A percentile compares a stretch with the other conserved stretches of the same genome.
These are phyloP conservation scores for Parascedosporium putredinis DNA, from an alignment of 2,329 filamentous ascomycete species.

Conservation along the genomic window DNA sequence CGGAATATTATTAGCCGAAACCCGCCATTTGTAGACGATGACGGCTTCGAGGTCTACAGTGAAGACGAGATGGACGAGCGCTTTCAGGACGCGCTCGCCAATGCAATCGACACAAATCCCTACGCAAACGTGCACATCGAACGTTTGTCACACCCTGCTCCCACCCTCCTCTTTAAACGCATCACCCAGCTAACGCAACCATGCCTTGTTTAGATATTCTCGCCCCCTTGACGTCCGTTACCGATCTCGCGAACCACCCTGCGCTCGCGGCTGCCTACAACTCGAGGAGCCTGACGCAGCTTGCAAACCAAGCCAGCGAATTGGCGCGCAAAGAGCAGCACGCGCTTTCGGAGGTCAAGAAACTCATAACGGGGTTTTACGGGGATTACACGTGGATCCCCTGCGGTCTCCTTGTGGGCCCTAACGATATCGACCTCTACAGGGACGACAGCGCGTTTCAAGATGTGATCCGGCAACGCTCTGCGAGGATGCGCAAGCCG, in stretches of 20 bases:
- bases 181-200: slow-evolving; percentile 14
- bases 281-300: slow-evolving; percentile 60
- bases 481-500: not conserved
- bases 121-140: slow-evolving; percentile 64
- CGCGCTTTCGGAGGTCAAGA: slow-evolving; percentile 64
- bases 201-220: slow-evolving; percentile 48
- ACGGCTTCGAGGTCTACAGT: slow-evolving; percentile 66
- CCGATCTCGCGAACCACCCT: slow-evolving; percentile 64
- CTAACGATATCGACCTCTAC: slow-evolving; percentile 40
- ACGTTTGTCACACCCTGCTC: slow-evolving; percentile 39
- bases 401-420: slow-evolving; percentile 45
- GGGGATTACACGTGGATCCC: slow-evolving; percentile 64
- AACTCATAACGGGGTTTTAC: slow-evolving; percentile 60
- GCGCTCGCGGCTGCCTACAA: slow-evolving; percentile 65
- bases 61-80: slow-evolving; percentile 59
- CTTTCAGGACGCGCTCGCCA: slow-evolving; percentile 47
- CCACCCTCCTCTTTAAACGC: not conserved
- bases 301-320: slow-evolving; percentile 57
- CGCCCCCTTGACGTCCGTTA: slow-evolving; percentile 63
- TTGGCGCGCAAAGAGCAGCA: slow-evolving; percentile 67
- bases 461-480: not conserved
- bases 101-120: slow-evolving; percentile 61
- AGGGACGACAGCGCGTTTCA: slow-evolving; percentile 2
- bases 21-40: slow-evolving; percentile 61
- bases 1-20: slow-evolving; percentile 67